Base-by-base conservation (phyloP, 345 rosid genomes). In the Firmiana major region DNA sequence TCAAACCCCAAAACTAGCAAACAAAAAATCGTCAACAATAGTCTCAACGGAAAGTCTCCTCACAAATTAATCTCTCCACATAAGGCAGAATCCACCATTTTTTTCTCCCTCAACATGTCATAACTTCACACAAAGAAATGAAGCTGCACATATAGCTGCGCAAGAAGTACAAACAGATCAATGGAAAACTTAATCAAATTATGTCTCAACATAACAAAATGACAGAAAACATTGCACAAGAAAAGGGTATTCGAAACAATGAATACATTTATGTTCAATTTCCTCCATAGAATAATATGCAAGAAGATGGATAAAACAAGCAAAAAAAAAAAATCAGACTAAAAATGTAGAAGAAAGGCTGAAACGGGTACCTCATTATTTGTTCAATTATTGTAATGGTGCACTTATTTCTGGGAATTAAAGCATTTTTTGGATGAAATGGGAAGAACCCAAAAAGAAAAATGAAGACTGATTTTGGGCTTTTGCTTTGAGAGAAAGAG, bases 311-410 rank as follows among this genome's bases (percentile, higher is more conserved):
- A 38, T 43, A 21, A 58, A 63, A 21, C 7, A 71, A 40, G 19
- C 16, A 45, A 48, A 49, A 54, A 63, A 45, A 48, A 49, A 54
- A 63, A 9, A 1, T 15, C 19, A 63, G 15, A 34, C 4, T 4
- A 22, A 74, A 51, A 45, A 26, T n/a, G 21, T 36, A 9, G 63
- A 75, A 77, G 0, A 48, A 75, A 77, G 1, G 53, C 54, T n/a
- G 38, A 71, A 75, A 76, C 46, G 66, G 3, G 34, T 78, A 84
- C 89, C 87, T 78, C 43, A 11, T 42, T 63, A 63, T 45, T 64
- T 62, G 78, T 70, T 36, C n/a, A 77, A 68, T 75, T 4, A 53
- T 34, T 55, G 49, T n/a, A 80, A 24, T 24, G 59, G 5, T 36
- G 46, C 45, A 24, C 21, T 7, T 17, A 54, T 19, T 19, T 9